phyloP scores from a whole-genome alignment of 1,284 basidiomycete species.

The Rhodotorula sp. region DNA sequence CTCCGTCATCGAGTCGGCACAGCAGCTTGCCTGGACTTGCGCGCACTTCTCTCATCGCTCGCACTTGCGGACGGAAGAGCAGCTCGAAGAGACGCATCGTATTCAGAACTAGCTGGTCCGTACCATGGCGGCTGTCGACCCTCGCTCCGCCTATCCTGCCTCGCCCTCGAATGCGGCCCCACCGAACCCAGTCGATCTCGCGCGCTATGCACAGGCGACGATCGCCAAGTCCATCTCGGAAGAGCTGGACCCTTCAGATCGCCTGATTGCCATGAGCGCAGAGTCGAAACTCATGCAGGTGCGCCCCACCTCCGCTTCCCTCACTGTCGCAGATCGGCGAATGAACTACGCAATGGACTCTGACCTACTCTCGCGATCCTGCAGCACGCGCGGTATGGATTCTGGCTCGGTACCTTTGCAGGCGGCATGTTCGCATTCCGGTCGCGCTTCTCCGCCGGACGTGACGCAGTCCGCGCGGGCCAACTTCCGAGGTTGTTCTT shows the following conservation, averaged over 20 bases:
- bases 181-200: background rate
- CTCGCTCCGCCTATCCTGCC: slow-evolving; percentile 1
- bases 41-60: no score
- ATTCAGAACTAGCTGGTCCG: background rate
- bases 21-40: no score
- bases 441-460: slow-evolving; percentile 10
- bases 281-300: slow-evolving; percentile 11
- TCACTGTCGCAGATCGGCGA: no score
- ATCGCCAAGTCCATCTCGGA: background rate
- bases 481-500: slow-evolving; percentile 26
- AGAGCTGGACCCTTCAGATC: slow-evolving; percentile 15
- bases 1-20: no score
- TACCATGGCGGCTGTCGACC: background rate
- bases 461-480: slow-evolving; percentile 9
- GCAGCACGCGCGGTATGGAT: slow-evolving; percentile 10
- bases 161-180: background rate
- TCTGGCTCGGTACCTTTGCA: slow-evolving; percentile 23
- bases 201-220: slow-evolving; percentile 2
- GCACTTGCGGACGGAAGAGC: no score
- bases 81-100: no score
- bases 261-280: slow-evolving; percentile 9
- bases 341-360: background rate
- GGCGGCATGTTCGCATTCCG: slow-evolving; percentile 24
- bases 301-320: background rate
- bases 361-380: no score